Base-by-base conservation (phyloP, 805 yeast genomes). In the Isabelozyma rhagii region DNA sequence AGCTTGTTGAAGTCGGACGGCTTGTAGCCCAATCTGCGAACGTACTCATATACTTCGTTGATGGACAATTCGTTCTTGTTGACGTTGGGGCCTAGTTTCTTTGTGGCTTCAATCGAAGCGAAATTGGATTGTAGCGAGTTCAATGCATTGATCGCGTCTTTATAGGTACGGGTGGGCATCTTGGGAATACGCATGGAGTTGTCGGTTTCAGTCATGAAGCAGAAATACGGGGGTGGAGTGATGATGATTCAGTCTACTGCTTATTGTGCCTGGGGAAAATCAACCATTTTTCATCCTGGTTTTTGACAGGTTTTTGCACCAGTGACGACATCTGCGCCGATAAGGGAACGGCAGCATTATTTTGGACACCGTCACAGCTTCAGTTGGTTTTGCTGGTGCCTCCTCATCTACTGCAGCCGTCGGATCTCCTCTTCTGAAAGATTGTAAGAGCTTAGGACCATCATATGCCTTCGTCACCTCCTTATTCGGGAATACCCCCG, bases 91-190 rank as follows among this genome's bases (percentile, higher is more conserved):
- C 94, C 96, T 3, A 87, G 74, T 56, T 82, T 81, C 56, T 89
- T 80, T 47, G 83, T 79, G 5, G 96, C 93, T 68, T 93, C 96
- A 44, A 94, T 83, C 8, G 91, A 83, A 21, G 96, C 91, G 66
- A 85, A 90, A 64, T 96, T 94, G 21, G 97, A 87, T 65, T 94
- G 99, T 38, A 93, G 72, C 2, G 90, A 79, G 69, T 94, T 94
- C 60, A 94, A 77, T 3, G 94, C 88, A 47, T 77, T 76, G 44
- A 94, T 82, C 1, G 99, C 99, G 68, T 91, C 97, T 64, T 78
- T 65, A 45, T 66, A 66, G 28, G 62, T 61, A 52, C 68, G 53
- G 21, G 56, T 43, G 10, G 52, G 8, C n/a, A 31, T 31, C 15
- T 17, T 41, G 14, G 46, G 51, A 13, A 45, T 38, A 42, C 55